A percentile compares a stretch with the other conserved stretches of the same genome.
phyloP scores from a whole-genome alignment of 805 yeast species.

The Suhomyces sp. region DNA sequence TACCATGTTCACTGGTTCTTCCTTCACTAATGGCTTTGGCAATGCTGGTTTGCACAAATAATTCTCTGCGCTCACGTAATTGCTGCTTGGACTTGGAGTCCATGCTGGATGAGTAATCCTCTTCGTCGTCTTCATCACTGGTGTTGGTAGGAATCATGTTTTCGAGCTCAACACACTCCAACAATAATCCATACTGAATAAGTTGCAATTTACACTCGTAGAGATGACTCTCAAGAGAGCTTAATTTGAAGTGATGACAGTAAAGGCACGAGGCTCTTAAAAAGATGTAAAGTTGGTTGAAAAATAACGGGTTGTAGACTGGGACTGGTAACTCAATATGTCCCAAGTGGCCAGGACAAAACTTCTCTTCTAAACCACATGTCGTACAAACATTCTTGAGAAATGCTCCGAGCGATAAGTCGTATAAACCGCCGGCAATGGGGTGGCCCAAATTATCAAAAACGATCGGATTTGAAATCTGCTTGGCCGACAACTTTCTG shows the following conservation, averaged over 20 bases:
- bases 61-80: slow-evolving; percentile 58
- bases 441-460: slow-evolving; percentile 97
- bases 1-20: slow-evolving; percentile 61
- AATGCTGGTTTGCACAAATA: slow-evolving; percentile 69
- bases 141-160: slow-evolving; percentile 46
- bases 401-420: slow-evolving; percentile 93
- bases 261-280: slow-evolving; percentile 83
- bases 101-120: slow-evolving; percentile 34
- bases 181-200: slow-evolving; percentile 82
- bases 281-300: slow-evolving; percentile 83
- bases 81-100: slow-evolving; percentile 43
- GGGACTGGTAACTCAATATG: slow-evolving; percentile 96
- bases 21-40: slow-evolving; percentile 75
- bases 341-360: slow-evolving; percentile 98
- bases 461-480: slow-evolving; percentile 92
- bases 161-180: slow-evolving; percentile 75
- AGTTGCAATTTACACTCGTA: slow-evolving; percentile 74
- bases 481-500: slow-evolving; percentile 85
- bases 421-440: slow-evolving; percentile 88
- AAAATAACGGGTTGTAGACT: slow-evolving; percentile 91
- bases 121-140: slow-evolving; percentile 42
- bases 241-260: slow-evolving; percentile 83
- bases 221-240: slow-evolving; percentile 65
- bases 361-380: slow-evolving; percentile 91
- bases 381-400: slow-evolving; percentile 85